phyloP scores from a whole-genome alignment of 2,329 filamentous ascomycete species.

The Verticillium nonalfalfae region DNA sequence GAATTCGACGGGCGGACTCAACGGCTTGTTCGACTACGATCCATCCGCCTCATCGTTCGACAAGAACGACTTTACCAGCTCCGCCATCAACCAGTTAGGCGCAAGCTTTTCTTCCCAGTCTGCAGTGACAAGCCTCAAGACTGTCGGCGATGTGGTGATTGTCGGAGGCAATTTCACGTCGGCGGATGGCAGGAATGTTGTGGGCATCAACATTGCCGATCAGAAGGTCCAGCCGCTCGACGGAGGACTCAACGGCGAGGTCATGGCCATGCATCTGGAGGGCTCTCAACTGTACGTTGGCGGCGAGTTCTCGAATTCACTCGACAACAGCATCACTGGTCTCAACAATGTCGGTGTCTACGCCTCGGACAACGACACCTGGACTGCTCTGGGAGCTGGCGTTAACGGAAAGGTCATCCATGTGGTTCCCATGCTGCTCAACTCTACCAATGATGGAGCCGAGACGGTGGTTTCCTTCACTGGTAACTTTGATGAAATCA shows the following conservation, averaged over 20 bases:
- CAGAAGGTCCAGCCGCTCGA: conserved; percentile 55
- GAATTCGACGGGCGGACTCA: conserved; percentile 72
- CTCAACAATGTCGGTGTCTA: conserved; percentile 75
- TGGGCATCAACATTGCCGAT: conserved; percentile 61
- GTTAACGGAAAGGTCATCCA: conserved; percentile 72
- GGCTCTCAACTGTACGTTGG: conserved; percentile 69
- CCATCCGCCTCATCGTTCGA: conserved; percentile 54
- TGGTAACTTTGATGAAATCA: conserved; percentile 70
- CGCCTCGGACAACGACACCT: conserved; percentile 59
- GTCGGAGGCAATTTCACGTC: conserved; percentile 82
- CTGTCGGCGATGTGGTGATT: conserved; percentile 59
- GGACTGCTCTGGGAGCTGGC: conserved; percentile 77
- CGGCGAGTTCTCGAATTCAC: conserved; percentile 75
- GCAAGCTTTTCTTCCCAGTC: conserved; percentile 62
- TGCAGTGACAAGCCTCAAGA: conserved; percentile 61
- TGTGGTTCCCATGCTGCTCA: conserved; percentile 73
- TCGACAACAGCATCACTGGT: conserved; percentile 51
- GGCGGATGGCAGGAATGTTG: conserved; percentile 64
- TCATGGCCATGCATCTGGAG: conserved; percentile 65
- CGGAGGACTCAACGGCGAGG: conserved; percentile 72
- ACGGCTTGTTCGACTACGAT: conserved; percentile 86
- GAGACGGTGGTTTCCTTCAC: conserved; percentile 75
- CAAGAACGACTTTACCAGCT: conserved; percentile 59
- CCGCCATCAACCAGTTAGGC: conserved; percentile 71
- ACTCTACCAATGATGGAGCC: conserved; percentile 60